Evolutionary conservation across 768 basidiomycete species (phyloP), one percentile per base, ranked within the genome.

Genomic region (Amanita phalloides): DNA sequence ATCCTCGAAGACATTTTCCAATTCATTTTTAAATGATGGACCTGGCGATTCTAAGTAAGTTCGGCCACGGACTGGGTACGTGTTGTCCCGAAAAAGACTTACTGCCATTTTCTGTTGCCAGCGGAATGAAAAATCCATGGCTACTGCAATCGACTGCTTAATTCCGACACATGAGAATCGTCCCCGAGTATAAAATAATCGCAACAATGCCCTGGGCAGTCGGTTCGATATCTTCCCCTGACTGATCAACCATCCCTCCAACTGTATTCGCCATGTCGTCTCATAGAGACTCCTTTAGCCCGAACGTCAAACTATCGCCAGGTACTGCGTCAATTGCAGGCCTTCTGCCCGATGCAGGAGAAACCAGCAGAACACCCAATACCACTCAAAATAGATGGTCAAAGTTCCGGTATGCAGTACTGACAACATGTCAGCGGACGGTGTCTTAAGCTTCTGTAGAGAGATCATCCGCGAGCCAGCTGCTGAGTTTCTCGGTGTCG

Each of bases 401-500:
- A n/a, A 71, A 58, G 55, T 72, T 74, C 50, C 74, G 81, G 82
- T 82, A 59, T 38, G 69, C 55, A 43, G 7, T 7, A 4, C 10
- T 42, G 8, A 41, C 9, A 21, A 28, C 23, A 23, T 39, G 17
- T 10, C 42, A 4, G 11, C 21, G 6, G n/a, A 21, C 9, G 33
- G 8, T 9, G 7, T 14, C 36, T 37, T 14, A 23, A 17, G 9
- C 45, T 26, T 53, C 28, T 32, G 11, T 13, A 78, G 80, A 28
- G 64, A 69, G 51, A 59, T 61, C 43, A 60, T 84, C 37, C 70
- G 77, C 53, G 82, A 86, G 63, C 75, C 80, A 13, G 73, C 71
- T 26, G 84, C 81, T 13, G 83, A 85, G 62, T 82, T 84, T 56
- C 58, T 83, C 41, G 82, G 82, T 17, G 71, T 74, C 6, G 74